A percentile compares a stretch with the other conserved stretches of the same genome.
Conservation (phyloP, 139 green algal species). For the Haematococcus sp. region DNA sequence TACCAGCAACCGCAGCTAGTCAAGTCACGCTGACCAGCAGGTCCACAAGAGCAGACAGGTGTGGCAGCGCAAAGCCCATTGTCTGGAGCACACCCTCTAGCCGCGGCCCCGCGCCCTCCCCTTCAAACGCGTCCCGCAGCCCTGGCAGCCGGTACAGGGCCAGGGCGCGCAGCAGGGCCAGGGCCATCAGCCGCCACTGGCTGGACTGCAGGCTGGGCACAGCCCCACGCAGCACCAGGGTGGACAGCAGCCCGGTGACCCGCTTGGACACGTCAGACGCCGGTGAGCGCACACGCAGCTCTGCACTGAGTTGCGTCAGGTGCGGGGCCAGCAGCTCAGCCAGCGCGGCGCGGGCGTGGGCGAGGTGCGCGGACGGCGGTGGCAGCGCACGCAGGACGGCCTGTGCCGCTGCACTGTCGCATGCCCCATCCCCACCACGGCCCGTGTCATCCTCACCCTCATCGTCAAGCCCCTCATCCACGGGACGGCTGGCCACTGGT, state of each 20-base stretch:
- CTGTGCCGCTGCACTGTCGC: background rate
- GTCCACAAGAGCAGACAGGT: conserved; percentile 27
- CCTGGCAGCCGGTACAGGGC: conserved; percentile 16
- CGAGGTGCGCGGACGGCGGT: background rate
- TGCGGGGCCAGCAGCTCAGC: conserved; percentile 6
- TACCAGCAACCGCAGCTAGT: background rate
- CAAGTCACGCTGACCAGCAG: conserved; percentile 1
- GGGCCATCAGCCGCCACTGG: conserved; percentile 26
- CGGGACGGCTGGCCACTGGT: no score
- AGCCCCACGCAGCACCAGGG: conserved; percentile 7
- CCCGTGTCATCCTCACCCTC: background rate
- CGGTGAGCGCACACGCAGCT: background rate
- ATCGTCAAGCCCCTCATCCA: no score
- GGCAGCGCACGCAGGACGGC: background rate
- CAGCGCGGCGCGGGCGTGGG: background rate
- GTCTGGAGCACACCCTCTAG: background rate
- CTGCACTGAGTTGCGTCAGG: background rate
- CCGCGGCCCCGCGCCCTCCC: background rate
- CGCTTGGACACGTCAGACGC: conserved; percentile 4
- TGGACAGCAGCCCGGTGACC: background rate
- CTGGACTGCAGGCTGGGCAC: conserved; percentile 18
- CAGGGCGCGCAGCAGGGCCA: conserved; percentile 27
- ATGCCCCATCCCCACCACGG: background rate
- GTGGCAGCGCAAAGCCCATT: conserved; percentile 22
- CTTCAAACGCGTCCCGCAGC: background rate